These are phyloP conservation scores for Corylus americana DNA, from an alignment of 306 rosid species.

Conservation along the genomic window DNA sequence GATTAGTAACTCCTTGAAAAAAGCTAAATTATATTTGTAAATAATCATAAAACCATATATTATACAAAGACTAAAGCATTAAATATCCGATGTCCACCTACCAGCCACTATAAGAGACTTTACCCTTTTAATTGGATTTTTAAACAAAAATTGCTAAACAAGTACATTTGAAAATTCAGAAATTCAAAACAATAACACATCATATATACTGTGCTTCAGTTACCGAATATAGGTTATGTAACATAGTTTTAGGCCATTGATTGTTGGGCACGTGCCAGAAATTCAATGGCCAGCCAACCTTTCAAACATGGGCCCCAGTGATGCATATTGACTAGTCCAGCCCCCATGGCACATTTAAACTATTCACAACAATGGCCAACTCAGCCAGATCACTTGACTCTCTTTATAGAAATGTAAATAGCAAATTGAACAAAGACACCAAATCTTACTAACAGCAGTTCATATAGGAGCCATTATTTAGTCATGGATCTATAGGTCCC, in stretches of 20 bases:
- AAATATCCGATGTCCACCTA: background rate
- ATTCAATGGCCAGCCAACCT: background rate
- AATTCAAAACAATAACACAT: background rate
- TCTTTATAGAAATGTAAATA: background rate
- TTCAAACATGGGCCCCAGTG: background rate
- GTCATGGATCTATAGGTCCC: too few relatives aligned
- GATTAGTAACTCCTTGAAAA: background rate
- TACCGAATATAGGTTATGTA: background rate
- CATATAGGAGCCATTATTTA: too few relatives aligned
- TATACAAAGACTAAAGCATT: background rate
- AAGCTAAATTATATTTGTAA: background rate
- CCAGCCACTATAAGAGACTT: background rate
- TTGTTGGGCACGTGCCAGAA: background rate
- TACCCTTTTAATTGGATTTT: background rate
- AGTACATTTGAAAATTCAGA: background rate
- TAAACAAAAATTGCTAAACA: background rate
- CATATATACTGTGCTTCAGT: background rate
- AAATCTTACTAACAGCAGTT: background rate
- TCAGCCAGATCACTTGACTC: background rate
- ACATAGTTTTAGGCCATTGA: background rate
- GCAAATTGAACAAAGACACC: background rate
- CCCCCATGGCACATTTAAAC: background rate
- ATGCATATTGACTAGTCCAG: background rate
- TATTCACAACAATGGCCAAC: background rate
- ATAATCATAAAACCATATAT: background rate